phyloP scores from a whole-genome alignment of 2,329 filamentous ascomycete species.

The Monascus ruber region DNA sequence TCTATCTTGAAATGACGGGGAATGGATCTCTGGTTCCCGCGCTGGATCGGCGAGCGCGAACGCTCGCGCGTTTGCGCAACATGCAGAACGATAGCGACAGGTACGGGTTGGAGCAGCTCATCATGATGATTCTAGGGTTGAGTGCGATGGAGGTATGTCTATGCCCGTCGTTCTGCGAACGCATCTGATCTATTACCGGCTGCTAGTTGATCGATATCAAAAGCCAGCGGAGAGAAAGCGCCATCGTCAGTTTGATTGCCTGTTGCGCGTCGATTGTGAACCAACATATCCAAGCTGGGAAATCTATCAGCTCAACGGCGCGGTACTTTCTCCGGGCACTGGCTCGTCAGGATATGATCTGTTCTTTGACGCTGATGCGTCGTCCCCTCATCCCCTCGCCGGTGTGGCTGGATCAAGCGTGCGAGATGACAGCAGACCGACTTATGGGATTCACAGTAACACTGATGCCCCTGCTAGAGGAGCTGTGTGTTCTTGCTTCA shows the following conservation, averaged over 20 bases:
- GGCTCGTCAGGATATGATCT: constrained; percentile 21
- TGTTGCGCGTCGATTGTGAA: constrained; percentile 10
- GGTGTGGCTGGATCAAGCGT: constrained; percentile 16
- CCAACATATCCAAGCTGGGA: constrained; percentile 6
- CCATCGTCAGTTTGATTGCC: constrained; percentile 7
- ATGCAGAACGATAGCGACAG: constrained; percentile 7
- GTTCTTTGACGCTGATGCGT: constrained; percentile 14
- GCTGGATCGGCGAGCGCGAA: constrained; percentile 17
- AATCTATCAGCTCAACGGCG: constrained; percentile 14
- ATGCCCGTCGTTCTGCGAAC: background rate
- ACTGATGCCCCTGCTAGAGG: constrained; percentile 18
- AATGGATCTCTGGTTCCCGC: constrained; percentile 9
- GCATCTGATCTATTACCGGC: background rate
- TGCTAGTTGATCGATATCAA: constrained; percentile 12
- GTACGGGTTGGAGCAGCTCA: constrained; percentile 15
- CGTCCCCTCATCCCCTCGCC: constrained; percentile 12
- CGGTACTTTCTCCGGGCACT: constrained; percentile 22
- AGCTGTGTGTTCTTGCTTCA: constrained; percentile 17
- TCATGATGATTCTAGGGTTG: constrained; percentile 16
- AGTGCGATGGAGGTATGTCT: constrained; percentile 18
- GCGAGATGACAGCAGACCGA: constrained; percentile 12
- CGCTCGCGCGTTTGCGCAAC: constrained; percentile 13
- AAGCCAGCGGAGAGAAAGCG: constrained; percentile 11
- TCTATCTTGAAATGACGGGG: constrained; percentile 12
- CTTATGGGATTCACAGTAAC: constrained; percentile 20